Evolutionary conservation across 345 rosid species (phyloP).

Genomic region (Eutrema japonicum): DNA sequence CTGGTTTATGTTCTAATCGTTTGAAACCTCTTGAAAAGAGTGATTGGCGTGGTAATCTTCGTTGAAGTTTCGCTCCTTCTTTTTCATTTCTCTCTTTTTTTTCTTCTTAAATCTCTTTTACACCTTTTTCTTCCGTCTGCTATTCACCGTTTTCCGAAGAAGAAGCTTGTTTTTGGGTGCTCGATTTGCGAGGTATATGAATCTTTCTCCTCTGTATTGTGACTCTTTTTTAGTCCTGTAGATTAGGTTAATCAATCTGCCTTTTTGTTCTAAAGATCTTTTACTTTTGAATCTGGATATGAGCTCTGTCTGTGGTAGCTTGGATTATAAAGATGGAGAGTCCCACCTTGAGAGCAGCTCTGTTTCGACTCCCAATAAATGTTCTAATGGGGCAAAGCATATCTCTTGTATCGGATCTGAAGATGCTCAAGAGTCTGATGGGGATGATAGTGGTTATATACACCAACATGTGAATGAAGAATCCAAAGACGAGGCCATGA

Average conservation of each 20-base stretch:
- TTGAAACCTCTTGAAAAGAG: slow-evolving; percentile 84
- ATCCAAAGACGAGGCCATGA: slow-evolving; percentile 31
- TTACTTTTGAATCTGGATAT: slow-evolving; percentile 49
- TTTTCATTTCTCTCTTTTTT: background rate
- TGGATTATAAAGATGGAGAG: slow-evolving; percentile 44
- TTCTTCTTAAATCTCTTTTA: background rate
- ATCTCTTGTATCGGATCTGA: slow-evolving; percentile 40
- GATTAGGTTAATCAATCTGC: slow-evolving; percentile 10
- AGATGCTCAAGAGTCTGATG: slow-evolving; percentile 50
- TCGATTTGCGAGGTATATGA: slow-evolving; percentile 13
- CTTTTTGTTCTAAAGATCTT: background rate
- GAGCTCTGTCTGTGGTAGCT: slow-evolving; percentile 35
- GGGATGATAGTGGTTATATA: slow-evolving; percentile 45
- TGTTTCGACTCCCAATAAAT: slow-evolving; percentile 31
- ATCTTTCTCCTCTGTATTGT: background rate
- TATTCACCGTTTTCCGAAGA: slow-evolving; percentile 16
- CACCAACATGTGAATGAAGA: slow-evolving; percentile 46
- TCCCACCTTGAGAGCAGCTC: slow-evolving; percentile 40
- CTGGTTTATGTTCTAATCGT: slow-evolving; percentile 76
- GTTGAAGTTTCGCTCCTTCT: slow-evolving; percentile 52
- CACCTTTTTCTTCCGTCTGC: slow-evolving; percentile 21
- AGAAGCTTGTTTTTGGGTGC: slow-evolving; percentile 19
- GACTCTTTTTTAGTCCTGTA: background rate
- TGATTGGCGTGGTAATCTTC: slow-evolving; percentile 97
- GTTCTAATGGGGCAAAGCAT: slow-evolving; percentile 34